Evolutionary conservation across 805 yeast genomes (phyloP).

Genomic region (Saccharomycopsis selenospora): DNA sequence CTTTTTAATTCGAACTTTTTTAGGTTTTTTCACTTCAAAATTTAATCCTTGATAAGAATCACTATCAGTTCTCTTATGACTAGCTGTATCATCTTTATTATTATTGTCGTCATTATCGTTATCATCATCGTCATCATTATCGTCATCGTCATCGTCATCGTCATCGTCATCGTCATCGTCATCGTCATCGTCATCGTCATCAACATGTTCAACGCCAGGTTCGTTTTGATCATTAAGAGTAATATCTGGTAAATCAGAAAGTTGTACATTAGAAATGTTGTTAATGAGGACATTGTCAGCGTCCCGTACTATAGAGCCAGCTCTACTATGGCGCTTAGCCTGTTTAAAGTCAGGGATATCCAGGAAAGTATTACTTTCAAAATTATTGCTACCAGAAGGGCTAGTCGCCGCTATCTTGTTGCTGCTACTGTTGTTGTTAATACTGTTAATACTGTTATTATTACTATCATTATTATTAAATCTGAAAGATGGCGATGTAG

Average conservation of each 20-base stretch:
- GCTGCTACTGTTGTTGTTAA: not conserved
- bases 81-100: not conserved
- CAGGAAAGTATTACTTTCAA: not conserved
- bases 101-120: too few relatives aligned
- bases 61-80: not conserved
- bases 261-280: not conserved
- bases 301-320: conserved; percentile 14
- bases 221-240: not conserved
- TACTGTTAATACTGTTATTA: not conserved
- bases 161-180: not conserved
- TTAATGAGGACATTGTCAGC: conserved; percentile 8
- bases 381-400: not conserved
- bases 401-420: not conserved
- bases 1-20: not conserved
- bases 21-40: not conserved
- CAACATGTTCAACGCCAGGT: conserved; percentile 2
- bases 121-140: conserved; percentile 9
- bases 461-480: not conserved
- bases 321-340: conserved; percentile 11
- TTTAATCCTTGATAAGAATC: not conserved
- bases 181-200: conserved; percentile 3
- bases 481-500: not conserved
- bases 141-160: conserved; percentile 4
- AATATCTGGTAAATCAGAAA: not conserved
- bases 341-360: not conserved